Conservation (phyloP, 2,329 filamentous ascomycete species). For the Emergomyces orientalis region DNA sequence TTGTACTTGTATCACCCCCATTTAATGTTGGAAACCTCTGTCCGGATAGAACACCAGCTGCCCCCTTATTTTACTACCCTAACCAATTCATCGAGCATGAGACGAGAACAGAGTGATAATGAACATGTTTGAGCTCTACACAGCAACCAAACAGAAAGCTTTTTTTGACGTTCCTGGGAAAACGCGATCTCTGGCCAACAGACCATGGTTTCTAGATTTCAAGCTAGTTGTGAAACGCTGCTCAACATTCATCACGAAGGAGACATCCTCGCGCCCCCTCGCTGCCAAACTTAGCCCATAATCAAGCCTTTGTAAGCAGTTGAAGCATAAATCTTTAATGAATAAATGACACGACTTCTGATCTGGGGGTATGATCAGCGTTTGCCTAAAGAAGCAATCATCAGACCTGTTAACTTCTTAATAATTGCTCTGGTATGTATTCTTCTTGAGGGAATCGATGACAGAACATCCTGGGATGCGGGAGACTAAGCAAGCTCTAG, state of each 20-base stretch:
- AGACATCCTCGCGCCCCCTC: neutral
- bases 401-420: neutral
- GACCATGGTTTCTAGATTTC: neutral
- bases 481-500: neutral
- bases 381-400: neutral
- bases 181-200: neutral
- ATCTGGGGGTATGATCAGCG: neutral
- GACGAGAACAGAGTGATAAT: neutral
- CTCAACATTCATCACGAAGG: neutral
- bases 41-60: neutral
- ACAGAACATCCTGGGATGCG: neutral
- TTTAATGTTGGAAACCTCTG: constrained; percentile 4
- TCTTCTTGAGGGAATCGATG: neutral
- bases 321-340: neutral
- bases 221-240: neutral
- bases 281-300: neutral
- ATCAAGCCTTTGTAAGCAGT: neutral
- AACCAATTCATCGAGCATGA: neutral
- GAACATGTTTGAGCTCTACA: neutral
- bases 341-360: neutral
- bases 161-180: neutral
- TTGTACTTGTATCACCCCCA: constrained; percentile 3
- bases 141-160: neutral
- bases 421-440: neutral
- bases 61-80: constrained; percentile 7